Conservation (phyloP, 768 basidiomycete species). For the Chalciporus pseudorubinellus region DNA sequence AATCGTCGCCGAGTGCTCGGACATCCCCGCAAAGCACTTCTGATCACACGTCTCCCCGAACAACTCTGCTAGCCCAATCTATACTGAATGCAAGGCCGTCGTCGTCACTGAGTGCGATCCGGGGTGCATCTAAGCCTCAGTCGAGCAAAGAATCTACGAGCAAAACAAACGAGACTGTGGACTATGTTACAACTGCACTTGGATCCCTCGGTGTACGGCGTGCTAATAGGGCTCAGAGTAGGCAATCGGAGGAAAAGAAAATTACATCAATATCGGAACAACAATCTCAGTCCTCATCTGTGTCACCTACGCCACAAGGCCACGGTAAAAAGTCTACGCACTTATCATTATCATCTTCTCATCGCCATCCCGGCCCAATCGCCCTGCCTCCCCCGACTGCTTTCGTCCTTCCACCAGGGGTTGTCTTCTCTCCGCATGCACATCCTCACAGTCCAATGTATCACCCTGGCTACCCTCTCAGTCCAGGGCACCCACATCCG, state of each 20-base stretch:
- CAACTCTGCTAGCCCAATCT: slow-evolving; percentile 13
- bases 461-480: slow-evolving; percentile 35
- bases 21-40: slow-evolving; percentile 7
- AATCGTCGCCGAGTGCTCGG: slow-evolving; percentile 6
- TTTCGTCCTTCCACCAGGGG: slow-evolving; percentile 41
- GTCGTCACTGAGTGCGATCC: slow-evolving; percentile 8
- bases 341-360: slow-evolving; percentile 34
- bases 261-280: slow-evolving; percentile 16
- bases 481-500: slow-evolving; percentile 26
- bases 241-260: slow-evolving; percentile 25
- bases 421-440: slow-evolving; percentile 32
- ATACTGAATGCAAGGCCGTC: slow-evolving; percentile 11
- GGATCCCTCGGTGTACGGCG: slow-evolving; percentile 32
- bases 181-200: slow-evolving; percentile 21
- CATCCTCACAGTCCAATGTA: slow-evolving; percentile 40
- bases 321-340: slow-evolving; percentile 18
- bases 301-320: slow-evolving; percentile 8
- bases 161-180: slow-evolving; percentile 18
- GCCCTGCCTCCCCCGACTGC: slow-evolving; percentile 59
- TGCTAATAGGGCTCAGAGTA: slow-evolving; percentile 22
- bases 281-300: slow-evolving; percentile 5
- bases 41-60: slow-evolving; percentile 5
- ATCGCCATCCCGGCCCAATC: slow-evolving; percentile 70
- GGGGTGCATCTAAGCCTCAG: slow-evolving; percentile 17
- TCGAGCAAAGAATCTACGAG: slow-evolving; percentile 7